These are phyloP conservation scores for Nakazawaea laoshanensis DNA, from an alignment of 805 yeast genomes.

Conservation along the genomic window DNA sequence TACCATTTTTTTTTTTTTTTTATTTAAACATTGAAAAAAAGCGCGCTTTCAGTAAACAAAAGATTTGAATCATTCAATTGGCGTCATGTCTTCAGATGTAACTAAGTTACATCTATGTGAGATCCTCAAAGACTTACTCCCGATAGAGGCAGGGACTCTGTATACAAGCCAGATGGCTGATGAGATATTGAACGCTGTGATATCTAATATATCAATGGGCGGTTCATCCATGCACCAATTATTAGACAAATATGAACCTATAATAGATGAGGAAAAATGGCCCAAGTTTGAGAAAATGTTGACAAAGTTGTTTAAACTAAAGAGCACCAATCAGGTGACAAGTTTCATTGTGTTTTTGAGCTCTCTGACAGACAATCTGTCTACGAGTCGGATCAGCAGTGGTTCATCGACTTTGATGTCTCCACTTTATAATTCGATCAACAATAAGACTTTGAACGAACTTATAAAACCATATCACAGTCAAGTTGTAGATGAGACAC, in stretches of 20 bases:
- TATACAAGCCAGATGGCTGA: constrained; percentile 21
- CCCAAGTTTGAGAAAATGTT: constrained; percentile 22
- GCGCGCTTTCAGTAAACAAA: too few relatives aligned
- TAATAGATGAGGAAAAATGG: constrained; percentile 26
- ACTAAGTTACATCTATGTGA: constrained; percentile 24
- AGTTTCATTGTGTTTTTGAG: constrained; percentile 27
- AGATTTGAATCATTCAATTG: too few relatives aligned
- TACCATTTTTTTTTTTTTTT: too few relatives aligned
- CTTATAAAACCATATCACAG: constrained; percentile 20
- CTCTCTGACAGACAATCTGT: too few relatives aligned
- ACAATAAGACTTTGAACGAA: constrained; percentile 21
- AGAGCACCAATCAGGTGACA: constrained; percentile 23
- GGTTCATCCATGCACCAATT: constrained; percentile 4
- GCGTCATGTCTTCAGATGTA: constrained; percentile 17
- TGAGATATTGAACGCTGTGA: constrained; percentile 4
- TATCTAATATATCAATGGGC: not conserved
- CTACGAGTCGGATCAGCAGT: too few relatives aligned
- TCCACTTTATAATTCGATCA: too few relatives aligned
- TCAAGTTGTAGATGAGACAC: constrained; percentile 26
- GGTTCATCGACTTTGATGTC: too few relatives aligned
- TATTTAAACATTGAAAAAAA: too few relatives aligned
- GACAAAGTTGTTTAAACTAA: constrained; percentile 21
- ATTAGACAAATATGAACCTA: constrained; percentile 14
- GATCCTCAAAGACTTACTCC: constrained; percentile 27
- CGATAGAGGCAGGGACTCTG: constrained; percentile 27